phyloP scores from a whole-genome alignment of 108 stramenopile genomes.

The Cyclostephanos invisitatus region DNA sequence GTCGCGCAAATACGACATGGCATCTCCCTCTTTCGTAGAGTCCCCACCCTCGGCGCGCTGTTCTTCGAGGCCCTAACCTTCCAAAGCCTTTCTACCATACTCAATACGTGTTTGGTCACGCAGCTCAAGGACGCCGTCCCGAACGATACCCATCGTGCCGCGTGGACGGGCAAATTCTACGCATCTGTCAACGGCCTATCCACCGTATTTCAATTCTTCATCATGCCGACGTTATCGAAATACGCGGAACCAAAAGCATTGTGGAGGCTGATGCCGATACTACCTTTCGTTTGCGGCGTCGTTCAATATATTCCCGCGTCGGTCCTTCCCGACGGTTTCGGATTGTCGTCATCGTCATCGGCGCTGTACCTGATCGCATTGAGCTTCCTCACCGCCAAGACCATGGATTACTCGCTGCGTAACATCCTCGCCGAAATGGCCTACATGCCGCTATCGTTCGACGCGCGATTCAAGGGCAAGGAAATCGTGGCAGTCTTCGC shows the following conservation, averaged over 20 bases:
- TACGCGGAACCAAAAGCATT: constrained; percentile 61
- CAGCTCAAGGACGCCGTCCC: constrained; percentile 62
- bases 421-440: constrained; percentile 75
- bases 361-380: constrained; percentile 57
- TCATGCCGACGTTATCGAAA: constrained; percentile 67
- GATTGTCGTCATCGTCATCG: constrained; percentile 15
- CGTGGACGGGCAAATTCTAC: constrained; percentile 87
- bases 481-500: constrained; percentile 90
- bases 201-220: constrained; percentile 70
- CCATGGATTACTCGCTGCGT: constrained; percentile 75
- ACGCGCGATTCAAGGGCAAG: constrained; percentile 75
- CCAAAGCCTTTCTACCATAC: constrained; percentile 78
- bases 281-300: constrained; percentile 32
- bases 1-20: constrained; percentile 55
- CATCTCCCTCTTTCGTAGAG: constrained; percentile 64
- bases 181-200: constrained; percentile 72
- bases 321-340: constrained; percentile 2
- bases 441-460: constrained; percentile 82
- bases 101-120: constrained; percentile 76
- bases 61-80: constrained; percentile 83
- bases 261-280: constrained; percentile 73
- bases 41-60: constrained; percentile 72
- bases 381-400: constrained; percentile 62
- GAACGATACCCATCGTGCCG: constrained; percentile 70
- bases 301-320: constrained; percentile 23